Evolutionary conservation across 177 flowering plant species (phyloP), one percentile per base, ranked within the genome.

Genomic region (Telopea speciosissima): DNA sequence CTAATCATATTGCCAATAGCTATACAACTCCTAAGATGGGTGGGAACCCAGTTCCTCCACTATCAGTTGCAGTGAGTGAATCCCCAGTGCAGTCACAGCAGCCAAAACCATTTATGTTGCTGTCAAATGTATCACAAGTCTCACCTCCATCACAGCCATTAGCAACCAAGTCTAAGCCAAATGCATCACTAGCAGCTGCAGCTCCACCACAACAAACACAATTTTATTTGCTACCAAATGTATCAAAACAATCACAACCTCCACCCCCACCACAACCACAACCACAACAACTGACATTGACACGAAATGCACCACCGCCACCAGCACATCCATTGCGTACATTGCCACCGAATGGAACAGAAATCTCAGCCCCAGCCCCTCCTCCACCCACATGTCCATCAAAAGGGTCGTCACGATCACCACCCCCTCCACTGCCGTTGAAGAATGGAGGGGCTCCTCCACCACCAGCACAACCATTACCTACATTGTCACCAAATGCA

Each of bases 41-140:
- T 28, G 24, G 62, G 23, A 14, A 73, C 11, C 72, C 81, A 16
- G 36, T 73, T 8, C 78, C 69, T 44, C 52, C 70, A 24, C 73
- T 73, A 10, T 17, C 31, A 8, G 7, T 28, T 28, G 24, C 24
- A 59, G 63, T 65, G n/a, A 16, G 33, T 19, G 68, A 63, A 22
- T 65, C 63, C 22, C 40, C 70, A 33, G 3, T 62, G 7, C 25
- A 54, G 17, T 24, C 66, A 17, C 61, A 72, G 58, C 23, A 64
- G 45, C 33, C 56, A 12, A 19, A 40, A 49, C 13, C 17, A 49
- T 16, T 72, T 78, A 44, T 71, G 19, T 49, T 49, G 54, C 17
- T 16, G 0, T 19, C 54, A 49, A 63, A 24, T 14, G 56, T 65
- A 21, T 26, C 67, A 49, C n/a, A 17, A 58, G 17, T 63, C 23